Evolutionary conservation across 2,329 filamentous ascomycete genomes (phyloP).

Genomic region (Ascochyta lentis): DNA sequence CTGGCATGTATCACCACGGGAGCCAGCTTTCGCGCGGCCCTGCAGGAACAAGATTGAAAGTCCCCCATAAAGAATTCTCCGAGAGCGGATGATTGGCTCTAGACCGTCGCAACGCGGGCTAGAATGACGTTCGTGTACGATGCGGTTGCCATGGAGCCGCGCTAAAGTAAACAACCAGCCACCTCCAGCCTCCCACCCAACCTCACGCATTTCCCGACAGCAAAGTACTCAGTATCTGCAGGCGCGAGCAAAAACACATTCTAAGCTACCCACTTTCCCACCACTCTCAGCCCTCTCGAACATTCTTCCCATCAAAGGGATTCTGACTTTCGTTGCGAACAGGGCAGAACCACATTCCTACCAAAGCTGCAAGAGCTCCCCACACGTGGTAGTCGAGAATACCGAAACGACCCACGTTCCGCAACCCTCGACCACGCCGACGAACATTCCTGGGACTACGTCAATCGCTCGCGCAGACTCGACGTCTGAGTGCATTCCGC

Average conservation of each 20-base stretch:
- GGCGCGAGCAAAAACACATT: conserved; percentile 36
- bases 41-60: conserved; percentile 32
- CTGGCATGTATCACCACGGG: conserved; percentile 26
- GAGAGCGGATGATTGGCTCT: conserved; percentile 28
- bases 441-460: conserved; percentile 28
- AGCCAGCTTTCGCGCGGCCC: conserved; percentile 19
- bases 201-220: conserved; percentile 41
- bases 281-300: conserved; percentile 14
- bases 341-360: conserved; percentile 40
- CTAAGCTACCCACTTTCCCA: conserved; percentile 44
- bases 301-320: conserved; percentile 29
- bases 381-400: conserved; percentile 24
- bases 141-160: conserved; percentile 27
- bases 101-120: conserved; percentile 15
- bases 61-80: conserved; percentile 14
- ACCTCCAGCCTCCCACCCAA: conserved; percentile 42
- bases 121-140: conserved; percentile 28
- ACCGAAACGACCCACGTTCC: conserved; percentile 27
- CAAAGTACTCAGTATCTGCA: conserved; percentile 43
- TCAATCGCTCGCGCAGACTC: conserved; percentile 30
- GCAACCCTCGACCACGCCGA: conserved; percentile 21
- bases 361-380: conserved; percentile 37
- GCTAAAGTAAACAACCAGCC: conserved; percentile 36
- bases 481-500: conserved; percentile 43
- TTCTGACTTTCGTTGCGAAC: conserved; percentile 42